A percentile compares a stretch with the other conserved stretches of the same genome.
These are phyloP conservation scores for Stylonectria norvegica DNA, from an alignment of 2,329 filamentous ascomycete genomes.

Conservation along the genomic window DNA sequence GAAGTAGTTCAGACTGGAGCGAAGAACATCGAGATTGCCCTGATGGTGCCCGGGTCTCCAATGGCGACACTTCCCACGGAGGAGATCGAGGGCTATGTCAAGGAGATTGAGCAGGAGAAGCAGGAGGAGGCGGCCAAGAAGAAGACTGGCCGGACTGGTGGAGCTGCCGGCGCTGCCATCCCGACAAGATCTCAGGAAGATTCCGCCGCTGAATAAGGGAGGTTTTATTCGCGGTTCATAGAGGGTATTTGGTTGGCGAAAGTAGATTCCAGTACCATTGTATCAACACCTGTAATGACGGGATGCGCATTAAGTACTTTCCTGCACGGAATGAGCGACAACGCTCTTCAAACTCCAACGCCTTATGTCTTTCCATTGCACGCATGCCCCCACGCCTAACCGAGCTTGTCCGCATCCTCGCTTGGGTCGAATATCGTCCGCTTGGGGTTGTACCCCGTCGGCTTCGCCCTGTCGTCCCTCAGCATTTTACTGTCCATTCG, in stretches of 20 bases:
- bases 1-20: slow-evolving; percentile 98
- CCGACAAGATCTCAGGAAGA: slow-evolving; percentile 59
- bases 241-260: slow-evolving; percentile 26
- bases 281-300: slow-evolving; percentile 37
- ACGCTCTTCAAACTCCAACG: slow-evolving; percentile 29
- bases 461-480: slow-evolving; percentile 76
- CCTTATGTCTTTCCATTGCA: slow-evolving; percentile 20
- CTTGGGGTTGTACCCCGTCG: slow-evolving; percentile 45
- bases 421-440: slow-evolving; percentile 75
- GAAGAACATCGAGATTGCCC: slow-evolving; percentile 99
- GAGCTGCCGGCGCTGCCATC: slow-evolving; percentile 68
- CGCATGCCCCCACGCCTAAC: slow-evolving; percentile 44
- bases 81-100: slow-evolving; percentile 95
- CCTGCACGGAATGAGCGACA: slow-evolving; percentile 18
- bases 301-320: slow-evolving; percentile 21
- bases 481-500: slow-evolving; percentile 86
- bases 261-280: slow-evolving; percentile 31
- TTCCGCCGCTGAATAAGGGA: slow-evolving; percentile 36
- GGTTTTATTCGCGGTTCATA: slow-evolving; percentile 20
- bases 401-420: slow-evolving; percentile 70
- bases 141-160: slow-evolving; percentile 77
- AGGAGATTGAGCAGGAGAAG: slow-evolving; percentile 99
- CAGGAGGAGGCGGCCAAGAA: slow-evolving; percentile 97
- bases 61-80: slow-evolving; percentile 94
- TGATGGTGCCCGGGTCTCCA: slow-evolving; percentile 89